Evolutionary conservation across 1,284 basidiomycete genomes (phyloP), one percentile per base, ranked within the genome.

Genomic region (Takashimella tepidaria): DNA sequence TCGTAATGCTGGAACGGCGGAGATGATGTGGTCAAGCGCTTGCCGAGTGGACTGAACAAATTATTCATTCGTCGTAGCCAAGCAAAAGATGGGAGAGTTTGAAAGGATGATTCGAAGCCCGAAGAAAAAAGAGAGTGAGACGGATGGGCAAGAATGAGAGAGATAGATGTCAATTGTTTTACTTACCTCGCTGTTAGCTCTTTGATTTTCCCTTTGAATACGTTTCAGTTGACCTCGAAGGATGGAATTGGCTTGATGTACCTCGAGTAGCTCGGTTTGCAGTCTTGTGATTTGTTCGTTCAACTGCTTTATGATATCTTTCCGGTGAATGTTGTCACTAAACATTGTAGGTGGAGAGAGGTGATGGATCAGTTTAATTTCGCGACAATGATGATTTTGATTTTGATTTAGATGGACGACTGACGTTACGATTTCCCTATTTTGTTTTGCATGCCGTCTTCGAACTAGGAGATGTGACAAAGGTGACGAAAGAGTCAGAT

Each of bases 311-410:
- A 60, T 51, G 1, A 47, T 22, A 24, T 24, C 43, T 22, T 53
- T 55, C 20, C 55, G 48, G 23, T 19, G 48, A 21, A 60, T 60
- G 51, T 60, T 60, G 19, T 57, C 55, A 31, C 50, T 57, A 41
- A n/a, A n/a, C n/a, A n/a, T n/a, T n/a, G n/a, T n/a, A n/a, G n/a
- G n/a, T n/a, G n/a, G n/a, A n/a, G n/a, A n/a, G n/a, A n/a, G n/a
- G n/a, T n/a, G n/a, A n/a, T n/a, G n/a, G n/a, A n/a, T n/a, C n/a
- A n/a, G n/a, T n/a, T n/a, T n/a, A n/a, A n/a, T n/a, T n/a, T n/a
- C n/a, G n/a, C n/a, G n/a, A n/a, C n/a, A n/a, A n/a, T n/a, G n/a
- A n/a, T n/a, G n/a, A n/a, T n/a, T n/a, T n/a, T n/a, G n/a, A n/a
- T n/a, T n/a, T n/a, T n/a, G n/a, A n/a, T n/a, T n/a, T n/a, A n/a